Percentiles rank a stretch among this genome's conserved stretches.
phyloP scores from a whole-genome alignment of 495 filamentous ascomycete genomes.

The Jackrogersella multiformis region DNA sequence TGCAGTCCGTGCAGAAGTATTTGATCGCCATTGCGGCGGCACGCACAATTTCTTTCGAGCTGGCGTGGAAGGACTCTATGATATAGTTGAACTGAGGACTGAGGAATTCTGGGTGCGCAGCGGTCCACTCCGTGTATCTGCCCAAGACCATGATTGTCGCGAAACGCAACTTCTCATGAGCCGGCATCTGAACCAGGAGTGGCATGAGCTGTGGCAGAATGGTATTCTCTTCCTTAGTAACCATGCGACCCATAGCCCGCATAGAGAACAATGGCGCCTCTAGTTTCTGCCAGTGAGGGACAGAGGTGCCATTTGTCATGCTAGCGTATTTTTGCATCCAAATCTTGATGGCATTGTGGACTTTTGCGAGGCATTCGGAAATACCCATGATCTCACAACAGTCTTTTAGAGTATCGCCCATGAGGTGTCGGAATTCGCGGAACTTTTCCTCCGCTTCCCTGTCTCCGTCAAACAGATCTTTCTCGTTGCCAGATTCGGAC shows the following conservation, averaged over 20 bases:
- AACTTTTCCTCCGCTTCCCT: slow-evolving; percentile 97
- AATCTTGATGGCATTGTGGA: slow-evolving; percentile 80
- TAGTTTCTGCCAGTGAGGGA: slow-evolving; percentile 96
- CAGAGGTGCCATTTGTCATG: slow-evolving; percentile 72
- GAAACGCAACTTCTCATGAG: slow-evolving; percentile 95
- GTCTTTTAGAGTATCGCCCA: slow-evolving; percentile 98
- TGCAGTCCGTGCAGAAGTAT: slow-evolving; percentile 96
- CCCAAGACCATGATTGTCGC: slow-evolving; percentile 97
- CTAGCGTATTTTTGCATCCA: slow-evolving; percentile 87
- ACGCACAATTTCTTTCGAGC: slow-evolving; percentile 85
- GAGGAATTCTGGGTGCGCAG: slow-evolving; percentile 89
- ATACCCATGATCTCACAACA: slow-evolving; percentile 95
- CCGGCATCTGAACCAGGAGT: slow-evolving; percentile 89
- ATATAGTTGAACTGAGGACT: slow-evolving; percentile 94
- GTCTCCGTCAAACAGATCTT: slow-evolving; percentile 93
- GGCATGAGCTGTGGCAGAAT: slow-evolving; percentile 91
- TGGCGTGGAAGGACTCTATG: slow-evolving; percentile 85
- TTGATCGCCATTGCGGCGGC: slow-evolving; percentile 94
- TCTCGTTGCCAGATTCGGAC: slow-evolving; percentile 74
- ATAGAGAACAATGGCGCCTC: slow-evolving; percentile 96
- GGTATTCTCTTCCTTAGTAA: slow-evolving; percentile 83
- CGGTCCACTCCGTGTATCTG: slow-evolving; percentile 97
- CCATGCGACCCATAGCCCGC: slow-evolving; percentile 97
- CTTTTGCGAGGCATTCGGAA: slow-evolving; percentile 86
- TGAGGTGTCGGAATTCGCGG: slow-evolving; percentile 92